Evolutionary conservation across 2,329 filamentous ascomycete genomes (phyloP).

Genomic region (Phialophora verrucosa): DNA sequence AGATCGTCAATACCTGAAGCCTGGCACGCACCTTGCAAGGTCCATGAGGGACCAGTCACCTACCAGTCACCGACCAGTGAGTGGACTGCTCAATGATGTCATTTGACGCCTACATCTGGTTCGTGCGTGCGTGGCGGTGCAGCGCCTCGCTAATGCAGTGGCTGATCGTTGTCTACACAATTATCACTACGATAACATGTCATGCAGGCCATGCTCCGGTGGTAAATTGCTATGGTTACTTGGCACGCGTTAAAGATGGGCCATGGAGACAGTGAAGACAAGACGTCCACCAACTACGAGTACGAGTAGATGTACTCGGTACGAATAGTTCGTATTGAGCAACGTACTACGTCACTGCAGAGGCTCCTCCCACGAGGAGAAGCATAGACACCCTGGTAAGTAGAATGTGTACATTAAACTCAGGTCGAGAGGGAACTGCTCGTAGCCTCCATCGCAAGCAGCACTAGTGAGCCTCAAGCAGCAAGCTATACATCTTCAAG

Average conservation of each 20-base stretch:
- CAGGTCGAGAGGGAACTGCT: neutral
- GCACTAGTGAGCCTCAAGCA: neutral
- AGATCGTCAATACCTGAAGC: neutral
- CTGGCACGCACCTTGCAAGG: constrained; percentile 6
- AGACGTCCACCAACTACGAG: too few species aligned
- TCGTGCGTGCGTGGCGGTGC: constrained; percentile 2
- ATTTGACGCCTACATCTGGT: neutral
- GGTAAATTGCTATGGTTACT: too few species aligned
- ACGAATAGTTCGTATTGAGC: too few species aligned
- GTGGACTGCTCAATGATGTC: neutral
- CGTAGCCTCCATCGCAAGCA: neutral
- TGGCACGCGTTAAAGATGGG: too few species aligned
- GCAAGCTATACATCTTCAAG: neutral
- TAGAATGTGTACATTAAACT: neutral
- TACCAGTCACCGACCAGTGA: neutral
- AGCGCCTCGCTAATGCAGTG: neutral
- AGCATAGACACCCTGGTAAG: neutral
- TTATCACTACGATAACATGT: too few species aligned
- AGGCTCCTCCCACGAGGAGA: neutral
- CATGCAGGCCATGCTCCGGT: too few species aligned
- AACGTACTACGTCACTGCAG: neutral
- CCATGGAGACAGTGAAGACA: too few species aligned
- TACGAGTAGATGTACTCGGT: too few species aligned
- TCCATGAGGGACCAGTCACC: neutral
- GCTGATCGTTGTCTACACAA: neutral